A percentile compares a stretch with the other conserved stretches of the same genome.
Conservation (phyloP, 371 early-diverging fungal species). For the Mortierella sp. region DNA sequence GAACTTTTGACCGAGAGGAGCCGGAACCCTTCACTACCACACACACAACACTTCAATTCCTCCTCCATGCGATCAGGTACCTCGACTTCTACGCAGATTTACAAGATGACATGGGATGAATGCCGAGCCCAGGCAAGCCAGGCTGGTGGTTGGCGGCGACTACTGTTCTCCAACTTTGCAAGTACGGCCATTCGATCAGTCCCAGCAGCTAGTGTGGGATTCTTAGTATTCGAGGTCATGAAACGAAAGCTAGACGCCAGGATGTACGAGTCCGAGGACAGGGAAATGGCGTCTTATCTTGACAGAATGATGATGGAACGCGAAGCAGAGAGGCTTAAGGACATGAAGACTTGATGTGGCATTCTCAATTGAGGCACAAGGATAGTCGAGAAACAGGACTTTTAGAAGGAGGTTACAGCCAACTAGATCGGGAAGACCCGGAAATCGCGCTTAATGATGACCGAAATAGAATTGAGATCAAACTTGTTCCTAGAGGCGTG, state of each 20-base stretch:
- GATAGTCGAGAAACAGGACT: neutral
- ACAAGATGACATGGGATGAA: slow-evolving; percentile 64
- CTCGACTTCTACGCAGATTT: slow-evolving; percentile 54
- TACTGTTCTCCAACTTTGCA: slow-evolving; percentile 73
- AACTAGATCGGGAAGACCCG: too few species aligned
- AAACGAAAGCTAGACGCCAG: slow-evolving; percentile 67
- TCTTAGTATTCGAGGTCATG: slow-evolving; percentile 78
- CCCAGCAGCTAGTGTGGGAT: slow-evolving; percentile 79
- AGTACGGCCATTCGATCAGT: slow-evolving; percentile 72
- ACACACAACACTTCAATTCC: slow-evolving; percentile 39
- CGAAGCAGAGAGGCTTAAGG: slow-evolving; percentile 25
- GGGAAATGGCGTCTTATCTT: slow-evolving; percentile 38
- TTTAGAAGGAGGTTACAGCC: too few species aligned
- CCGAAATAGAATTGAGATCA: too few species aligned
- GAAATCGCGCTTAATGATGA: too few species aligned
- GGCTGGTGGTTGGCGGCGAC: slow-evolving; percentile 65
- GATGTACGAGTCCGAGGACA: slow-evolving; percentile 38
- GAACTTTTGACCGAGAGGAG: slow-evolving; percentile 62
- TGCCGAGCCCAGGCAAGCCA: slow-evolving; percentile 58
- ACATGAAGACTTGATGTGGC: slow-evolving; percentile 8
- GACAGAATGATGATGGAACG: slow-evolving; percentile 45
- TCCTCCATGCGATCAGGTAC: slow-evolving; percentile 54
- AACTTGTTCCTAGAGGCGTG: too few species aligned
- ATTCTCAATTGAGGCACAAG: too few species aligned
- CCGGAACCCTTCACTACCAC: slow-evolving; percentile 30